These are phyloP conservation scores for Penicillium steckii DNA, from an alignment of 495 filamentous ascomycete species.

Conservation along the genomic window DNA sequence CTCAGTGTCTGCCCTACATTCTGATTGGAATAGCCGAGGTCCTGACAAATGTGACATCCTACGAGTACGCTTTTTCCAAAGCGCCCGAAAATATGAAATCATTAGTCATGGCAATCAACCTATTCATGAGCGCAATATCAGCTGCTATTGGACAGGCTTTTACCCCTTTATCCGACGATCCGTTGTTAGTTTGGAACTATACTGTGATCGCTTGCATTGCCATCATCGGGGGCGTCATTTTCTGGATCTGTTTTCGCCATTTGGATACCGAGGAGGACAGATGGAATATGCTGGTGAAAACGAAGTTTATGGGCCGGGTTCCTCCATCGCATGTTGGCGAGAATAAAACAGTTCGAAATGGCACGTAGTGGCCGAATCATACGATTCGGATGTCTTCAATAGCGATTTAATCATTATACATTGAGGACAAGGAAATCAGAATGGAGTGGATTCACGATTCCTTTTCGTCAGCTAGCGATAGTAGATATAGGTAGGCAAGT, in stretches of 20 bases:
- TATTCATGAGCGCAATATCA: not conserved
- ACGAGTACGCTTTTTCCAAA: slow-evolving; percentile 71
- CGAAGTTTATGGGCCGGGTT: no score
- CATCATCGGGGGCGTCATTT: not conserved
- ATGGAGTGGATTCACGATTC: no score
- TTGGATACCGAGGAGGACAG: not conserved
- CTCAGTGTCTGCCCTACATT: slow-evolving; percentile 49
- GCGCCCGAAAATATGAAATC: slow-evolving; percentile 68
- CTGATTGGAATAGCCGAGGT: slow-evolving; percentile 66
- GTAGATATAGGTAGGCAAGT: no score
- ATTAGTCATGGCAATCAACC: slow-evolving; percentile 62
- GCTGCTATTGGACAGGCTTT: not conserved
- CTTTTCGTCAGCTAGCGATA: no score
- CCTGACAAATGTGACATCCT: slow-evolving; percentile 67
- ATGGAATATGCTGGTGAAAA: no score
- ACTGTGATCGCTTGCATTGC: not conserved
- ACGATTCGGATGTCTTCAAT: no score
- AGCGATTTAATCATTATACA: no score
- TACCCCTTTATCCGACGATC: not conserved
- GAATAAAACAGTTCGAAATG: no score
- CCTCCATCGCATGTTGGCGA: no score
- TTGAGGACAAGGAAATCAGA: no score
- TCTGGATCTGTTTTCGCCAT: not conserved
- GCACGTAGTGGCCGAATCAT: no score
- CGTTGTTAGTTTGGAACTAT: not conserved